phyloP scores from a whole-genome alignment of 768 basidiomycete species.

The Astraeus odoratus region DNA sequence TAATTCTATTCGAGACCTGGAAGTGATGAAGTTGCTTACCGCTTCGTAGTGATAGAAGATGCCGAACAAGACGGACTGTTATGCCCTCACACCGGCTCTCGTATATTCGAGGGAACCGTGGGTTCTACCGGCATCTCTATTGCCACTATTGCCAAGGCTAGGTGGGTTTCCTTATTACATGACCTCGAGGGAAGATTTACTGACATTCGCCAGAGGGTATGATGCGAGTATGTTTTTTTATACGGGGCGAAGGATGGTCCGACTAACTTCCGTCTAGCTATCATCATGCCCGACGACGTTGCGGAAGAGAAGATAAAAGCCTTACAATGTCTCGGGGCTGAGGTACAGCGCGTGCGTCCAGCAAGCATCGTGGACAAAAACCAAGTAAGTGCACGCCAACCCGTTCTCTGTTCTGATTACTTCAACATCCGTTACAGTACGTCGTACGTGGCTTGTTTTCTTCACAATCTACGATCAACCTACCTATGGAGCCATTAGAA shows the following conservation, averaged over 20 bases:
- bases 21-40: background rate
- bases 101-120: slow-evolving; percentile 96
- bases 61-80: slow-evolving; percentile 81
- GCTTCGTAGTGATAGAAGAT: slow-evolving; percentile 77
- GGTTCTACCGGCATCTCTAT: slow-evolving; percentile 96
- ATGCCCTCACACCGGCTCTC: slow-evolving; percentile 79
- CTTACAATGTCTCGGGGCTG: slow-evolving; percentile 75
- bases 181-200: background rate
- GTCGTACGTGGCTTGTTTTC: slow-evolving; percentile 42
- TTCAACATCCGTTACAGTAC: slow-evolving; percentile 34
- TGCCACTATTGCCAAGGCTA: slow-evolving; percentile 84
- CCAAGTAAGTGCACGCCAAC: slow-evolving; percentile 51
- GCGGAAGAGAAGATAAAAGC: slow-evolving; percentile 88
- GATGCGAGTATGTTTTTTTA: slow-evolving; percentile 55
- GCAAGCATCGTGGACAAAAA: slow-evolving; percentile 96
- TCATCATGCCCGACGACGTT: slow-evolving; percentile 87
- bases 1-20: slow-evolving; percentile 29
- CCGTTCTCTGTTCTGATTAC: slow-evolving; percentile 5
- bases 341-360: slow-evolving; percentile 86
- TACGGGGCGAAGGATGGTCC: too few species aligned
- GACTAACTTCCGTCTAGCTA: slow-evolving; percentile 41
- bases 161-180: slow-evolving; percentile 36
- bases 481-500: slow-evolving; percentile 50
- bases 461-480: background rate
- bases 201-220: slow-evolving; percentile 57